Evolutionary conservation across 2,329 filamentous ascomycete genomes (phyloP).

Genomic region (Sclerotinia nivalis): DNA sequence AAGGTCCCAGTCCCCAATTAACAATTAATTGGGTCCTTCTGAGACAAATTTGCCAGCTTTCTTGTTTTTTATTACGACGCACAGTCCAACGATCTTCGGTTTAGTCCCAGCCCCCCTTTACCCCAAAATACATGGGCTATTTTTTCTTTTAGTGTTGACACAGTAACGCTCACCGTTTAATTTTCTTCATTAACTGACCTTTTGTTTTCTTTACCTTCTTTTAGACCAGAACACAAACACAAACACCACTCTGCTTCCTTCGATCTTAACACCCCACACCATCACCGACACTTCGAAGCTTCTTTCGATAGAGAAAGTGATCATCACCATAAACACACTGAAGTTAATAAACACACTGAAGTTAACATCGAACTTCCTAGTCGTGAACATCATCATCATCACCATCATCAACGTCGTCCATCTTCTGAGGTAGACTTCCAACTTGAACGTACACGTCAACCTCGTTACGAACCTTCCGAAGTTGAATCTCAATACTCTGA

Average conservation of each 20-base stretch:
- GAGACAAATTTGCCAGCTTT: slow-evolving; percentile 27
- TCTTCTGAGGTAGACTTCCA: slow-evolving; percentile 47
- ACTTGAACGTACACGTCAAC: slow-evolving; percentile 40
- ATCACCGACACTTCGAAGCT: slow-evolving; percentile 31
- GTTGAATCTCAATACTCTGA: slow-evolving; percentile 33
- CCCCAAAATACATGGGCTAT: slow-evolving; percentile 21
- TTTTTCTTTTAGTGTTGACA: slow-evolving; percentile 42
- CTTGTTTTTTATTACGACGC: slow-evolving; percentile 23
- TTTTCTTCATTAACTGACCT: slow-evolving; percentile 33
- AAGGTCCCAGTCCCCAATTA: slow-evolving; percentile 20
- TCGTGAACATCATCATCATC: slow-evolving; percentile 31
- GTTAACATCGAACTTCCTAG: slow-evolving; percentile 45
- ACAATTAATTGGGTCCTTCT: slow-evolving; percentile 24
- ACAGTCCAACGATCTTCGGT: slow-evolving; percentile 25
- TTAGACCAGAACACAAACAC: slow-evolving; percentile 41
- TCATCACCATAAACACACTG: slow-evolving; percentile 22
- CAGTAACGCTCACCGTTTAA: slow-evolving; percentile 44
- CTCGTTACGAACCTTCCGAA: slow-evolving; percentile 39
- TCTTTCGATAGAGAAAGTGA: slow-evolving; percentile 23
- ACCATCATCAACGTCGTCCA: slow-evolving; percentile 28
- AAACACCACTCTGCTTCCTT: slow-evolving; percentile 50
- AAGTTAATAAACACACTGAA: slow-evolving; percentile 19
- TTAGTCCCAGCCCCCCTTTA: slow-evolving; percentile 26
- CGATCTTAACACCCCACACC: slow-evolving; percentile 48
- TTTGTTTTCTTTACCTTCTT: slow-evolving; percentile 27